These are phyloP conservation scores for Podila horticola DNA, from an alignment of 192 early-diverging fungal genomes.

Conservation along the genomic window DNA sequence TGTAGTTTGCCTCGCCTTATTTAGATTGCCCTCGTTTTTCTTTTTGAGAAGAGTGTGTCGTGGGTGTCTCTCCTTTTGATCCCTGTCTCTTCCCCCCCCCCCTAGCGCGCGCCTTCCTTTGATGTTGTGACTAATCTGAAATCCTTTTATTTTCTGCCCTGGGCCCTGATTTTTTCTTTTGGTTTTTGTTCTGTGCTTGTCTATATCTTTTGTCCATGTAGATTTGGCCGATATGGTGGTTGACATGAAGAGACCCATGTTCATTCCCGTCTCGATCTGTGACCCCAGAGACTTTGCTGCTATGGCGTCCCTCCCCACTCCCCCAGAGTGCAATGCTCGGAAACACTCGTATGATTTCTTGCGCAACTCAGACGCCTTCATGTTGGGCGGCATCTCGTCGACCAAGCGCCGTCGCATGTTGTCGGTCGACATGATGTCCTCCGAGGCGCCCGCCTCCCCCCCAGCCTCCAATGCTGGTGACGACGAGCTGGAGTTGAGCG, in stretches of 20 bases:
- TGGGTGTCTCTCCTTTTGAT: conserved; percentile 3
- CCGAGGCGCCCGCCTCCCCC: conserved; percentile 37
- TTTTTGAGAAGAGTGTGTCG: too few relatives aligned
- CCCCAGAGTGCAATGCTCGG: conserved; percentile 45
- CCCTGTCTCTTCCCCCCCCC: not conserved
- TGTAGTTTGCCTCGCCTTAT: not conserved
- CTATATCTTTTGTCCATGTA: not conserved
- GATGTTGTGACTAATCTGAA: conserved; percentile 26
- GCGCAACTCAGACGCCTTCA: conserved; percentile 42
- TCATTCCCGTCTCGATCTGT: conserved; percentile 51
- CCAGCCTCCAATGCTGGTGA: conserved; percentile 53
- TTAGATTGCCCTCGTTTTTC: not conserved
- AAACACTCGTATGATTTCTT: conserved; percentile 52
- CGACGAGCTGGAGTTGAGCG: conserved; percentile 43
- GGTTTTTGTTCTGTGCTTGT: not conserved
- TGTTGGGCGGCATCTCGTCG: conserved; percentile 33
- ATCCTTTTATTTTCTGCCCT: not conserved
- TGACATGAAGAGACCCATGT: conserved; percentile 52
- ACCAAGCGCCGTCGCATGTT: conserved; percentile 44
- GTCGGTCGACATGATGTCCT: conserved; percentile 37
- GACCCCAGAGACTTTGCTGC: conserved; percentile 45
- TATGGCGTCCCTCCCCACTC: conserved; percentile 34
- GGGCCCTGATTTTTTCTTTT: conserved; percentile 19
- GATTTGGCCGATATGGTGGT: conserved; percentile 35
- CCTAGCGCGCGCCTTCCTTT: not conserved